These are phyloP conservation scores for Candida tammaniensis DNA, from an alignment of 805 yeast genomes.

Conservation along the genomic window DNA sequence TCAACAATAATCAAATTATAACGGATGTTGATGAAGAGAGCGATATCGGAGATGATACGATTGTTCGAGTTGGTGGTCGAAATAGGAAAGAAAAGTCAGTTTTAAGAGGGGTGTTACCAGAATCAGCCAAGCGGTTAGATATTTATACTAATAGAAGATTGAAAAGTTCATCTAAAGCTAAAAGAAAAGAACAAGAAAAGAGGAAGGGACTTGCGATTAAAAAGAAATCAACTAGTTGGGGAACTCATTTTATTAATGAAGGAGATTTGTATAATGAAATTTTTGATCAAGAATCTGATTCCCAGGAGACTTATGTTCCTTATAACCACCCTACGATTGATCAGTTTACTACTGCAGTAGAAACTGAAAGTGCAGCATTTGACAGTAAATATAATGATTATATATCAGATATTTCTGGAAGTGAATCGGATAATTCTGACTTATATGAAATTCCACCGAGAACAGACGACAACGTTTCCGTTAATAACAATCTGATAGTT, in stretches of 20 bases:
- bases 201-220: constrained; percentile 38
- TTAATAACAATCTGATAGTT: too few species aligned
- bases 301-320: constrained; percentile 6
- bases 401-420: constrained; percentile 6
- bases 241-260: constrained; percentile 6
- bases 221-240: constrained; percentile 15
- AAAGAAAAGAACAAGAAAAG: constrained; percentile 13
- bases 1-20: too few species aligned
- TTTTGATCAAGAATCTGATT: constrained; percentile 4
- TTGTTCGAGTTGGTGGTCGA: constrained; percentile 26
- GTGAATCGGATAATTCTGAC: constrained; percentile 4
- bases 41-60: constrained; percentile 8
- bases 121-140: constrained; percentile 34
- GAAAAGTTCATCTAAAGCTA: not conserved
- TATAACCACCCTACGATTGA: not conserved
- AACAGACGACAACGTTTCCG: not conserved
- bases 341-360: constrained; percentile 1
- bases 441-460: constrained; percentile 2
- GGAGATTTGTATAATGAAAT: constrained; percentile 10
- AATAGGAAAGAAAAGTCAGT: constrained; percentile 26
- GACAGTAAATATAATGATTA: constrained; percentile 11
- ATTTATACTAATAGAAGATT: constrained; percentile 16
- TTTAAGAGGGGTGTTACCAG: constrained; percentile 37
- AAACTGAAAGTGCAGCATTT: constrained; percentile 8
- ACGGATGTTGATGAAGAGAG: too few species aligned